phyloP scores from a whole-genome alignment of 108 stramenopile genomes.

The Skeletonema tropicum region DNA sequence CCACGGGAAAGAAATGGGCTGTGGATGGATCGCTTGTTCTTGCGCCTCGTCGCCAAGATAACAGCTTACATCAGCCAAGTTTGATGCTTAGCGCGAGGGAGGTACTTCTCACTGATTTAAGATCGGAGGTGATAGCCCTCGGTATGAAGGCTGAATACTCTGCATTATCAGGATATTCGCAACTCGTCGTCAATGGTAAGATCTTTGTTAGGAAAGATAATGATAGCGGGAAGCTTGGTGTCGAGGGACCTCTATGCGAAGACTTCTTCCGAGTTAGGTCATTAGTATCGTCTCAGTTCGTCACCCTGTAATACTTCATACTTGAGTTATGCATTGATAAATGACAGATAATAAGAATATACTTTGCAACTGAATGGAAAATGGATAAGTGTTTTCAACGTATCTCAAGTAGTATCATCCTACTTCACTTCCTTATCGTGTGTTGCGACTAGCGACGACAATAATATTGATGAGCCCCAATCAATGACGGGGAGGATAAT shows the following conservation, averaged over 20 bases:
- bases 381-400: too few relatives aligned
- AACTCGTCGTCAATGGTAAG: conserved; percentile 80
- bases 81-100: conserved; percentile 86
- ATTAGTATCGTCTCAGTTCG: conserved; percentile 78
- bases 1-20: conserved; percentile 86
- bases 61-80: conserved; percentile 41
- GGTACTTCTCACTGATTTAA: conserved; percentile 87
- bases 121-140: conserved; percentile 79
- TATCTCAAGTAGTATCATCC: too few relatives aligned
- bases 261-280: conserved; percentile 82
- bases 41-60: conserved; percentile 59
- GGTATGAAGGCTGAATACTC: conserved; percentile 92
- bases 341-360: too few relatives aligned
- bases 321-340: too few relatives aligned
- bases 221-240: conserved; percentile 68
- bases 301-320: conserved; percentile 17
- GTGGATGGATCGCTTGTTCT: conserved; percentile 86
- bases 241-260: conserved; percentile 90
- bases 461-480: too few relatives aligned
- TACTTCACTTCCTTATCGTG: too few relatives aligned
- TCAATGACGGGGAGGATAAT: too few relatives aligned
- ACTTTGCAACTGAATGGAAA: too few relatives aligned
- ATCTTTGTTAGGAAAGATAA: conserved; percentile 81
- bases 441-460: too few relatives aligned
- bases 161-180: conserved; percentile 72